Conservation (phyloP, 2,329 filamentous ascomycete species). For the Aspergillus niger region DNA sequence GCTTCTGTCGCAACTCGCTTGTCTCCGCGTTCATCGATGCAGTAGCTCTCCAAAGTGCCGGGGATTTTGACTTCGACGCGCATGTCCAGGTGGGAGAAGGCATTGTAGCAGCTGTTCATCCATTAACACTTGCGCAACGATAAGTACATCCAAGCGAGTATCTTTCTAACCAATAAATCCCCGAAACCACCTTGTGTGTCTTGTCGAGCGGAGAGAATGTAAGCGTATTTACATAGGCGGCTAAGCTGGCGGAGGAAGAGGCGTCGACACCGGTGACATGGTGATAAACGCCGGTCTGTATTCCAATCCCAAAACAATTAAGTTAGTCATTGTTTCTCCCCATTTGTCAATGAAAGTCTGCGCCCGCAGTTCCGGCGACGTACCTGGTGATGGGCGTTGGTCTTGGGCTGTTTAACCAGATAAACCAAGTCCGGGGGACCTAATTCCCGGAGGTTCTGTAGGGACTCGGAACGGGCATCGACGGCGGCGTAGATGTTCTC, state of each 20-base stretch:
- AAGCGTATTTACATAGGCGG: slow-evolving; percentile 96
- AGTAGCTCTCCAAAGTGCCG: slow-evolving; percentile 94
- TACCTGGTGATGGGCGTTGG: slow-evolving; percentile 61
- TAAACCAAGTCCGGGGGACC: slow-evolving; percentile 96
- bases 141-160: background rate
- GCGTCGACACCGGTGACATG: slow-evolving; percentile 97
- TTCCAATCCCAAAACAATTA: slow-evolving; percentile 6
- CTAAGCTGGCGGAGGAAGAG: slow-evolving; percentile 93
- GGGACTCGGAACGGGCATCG: slow-evolving; percentile 86
- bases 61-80: slow-evolving; percentile 97
- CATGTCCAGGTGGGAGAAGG: slow-evolving; percentile 97
- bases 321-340: background rate
- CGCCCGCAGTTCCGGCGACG: slow-evolving; percentile 12
- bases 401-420: slow-evolving; percentile 74
- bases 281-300: slow-evolving; percentile 87
- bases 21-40: slow-evolving; percentile 93
- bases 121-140: slow-evolving; percentile 18
- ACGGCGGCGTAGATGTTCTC: slow-evolving; percentile 75
- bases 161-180: slow-evolving; percentile 77
- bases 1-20: slow-evolving; percentile 91
- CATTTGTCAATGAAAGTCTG: background rate
- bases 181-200: slow-evolving; percentile 86
- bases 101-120: slow-evolving; percentile 84
- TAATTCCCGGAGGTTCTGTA: slow-evolving; percentile 83
- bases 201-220: slow-evolving; percentile 87